Conservation (phyloP, 2,329 filamentous ascomycete genomes). For the Albifimbria verrucaria region DNA sequence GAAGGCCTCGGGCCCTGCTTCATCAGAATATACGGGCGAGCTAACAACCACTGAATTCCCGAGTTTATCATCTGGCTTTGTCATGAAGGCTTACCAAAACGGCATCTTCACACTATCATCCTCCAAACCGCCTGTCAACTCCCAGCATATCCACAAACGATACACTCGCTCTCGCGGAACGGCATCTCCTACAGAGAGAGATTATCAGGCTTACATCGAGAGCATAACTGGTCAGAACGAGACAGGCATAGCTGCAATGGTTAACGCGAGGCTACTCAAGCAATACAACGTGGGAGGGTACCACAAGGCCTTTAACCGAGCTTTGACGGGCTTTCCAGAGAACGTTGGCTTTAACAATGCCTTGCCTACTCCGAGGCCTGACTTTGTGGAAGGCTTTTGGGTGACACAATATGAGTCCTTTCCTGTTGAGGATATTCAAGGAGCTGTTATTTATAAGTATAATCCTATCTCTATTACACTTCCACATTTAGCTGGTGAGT, state of each 20-base stretch:
- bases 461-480: slow-evolving; percentile 15
- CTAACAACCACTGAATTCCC: background rate
- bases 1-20: background rate
- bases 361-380: slow-evolving; percentile 6
- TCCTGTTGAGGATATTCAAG: slow-evolving; percentile 9
- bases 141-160: background rate
- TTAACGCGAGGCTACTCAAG: background rate
- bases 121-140: background rate
- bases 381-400: slow-evolving; percentile 21
- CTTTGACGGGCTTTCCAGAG: background rate
- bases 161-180: background rate
- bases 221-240: background rate
- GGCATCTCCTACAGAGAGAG: background rate
- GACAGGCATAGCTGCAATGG: background rate
- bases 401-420: slow-evolving; percentile 6
- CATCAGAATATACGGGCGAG: background rate
- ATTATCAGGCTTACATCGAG: background rate
- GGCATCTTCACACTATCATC: background rate
- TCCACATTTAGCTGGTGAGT: slow-evolving; percentile 24
- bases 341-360: background rate
- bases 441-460: slow-evolving; percentile 16
- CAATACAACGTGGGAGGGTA: background rate
- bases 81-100: background rate
- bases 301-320: background rate
- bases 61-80: background rate